A percentile compares a stretch with the other conserved stretches of the same genome.
Conservation (phyloP, 345 rosid genomes). For the Eutrema yunnanense region DNA sequence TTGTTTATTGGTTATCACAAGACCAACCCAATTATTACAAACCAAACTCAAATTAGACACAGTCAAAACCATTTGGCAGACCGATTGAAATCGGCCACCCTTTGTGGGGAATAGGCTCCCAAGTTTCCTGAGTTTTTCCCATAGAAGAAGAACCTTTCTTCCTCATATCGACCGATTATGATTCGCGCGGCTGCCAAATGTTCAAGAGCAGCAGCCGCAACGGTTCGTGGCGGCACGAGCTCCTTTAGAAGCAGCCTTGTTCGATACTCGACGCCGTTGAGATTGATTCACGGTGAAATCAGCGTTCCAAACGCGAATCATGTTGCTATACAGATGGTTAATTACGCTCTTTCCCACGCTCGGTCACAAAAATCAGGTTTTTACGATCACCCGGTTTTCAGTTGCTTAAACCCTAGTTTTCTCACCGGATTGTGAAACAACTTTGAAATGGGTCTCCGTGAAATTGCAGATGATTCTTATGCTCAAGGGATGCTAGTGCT, state of each 20-base stretch:
- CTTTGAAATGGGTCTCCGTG: background rate
- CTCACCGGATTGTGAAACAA: background rate
- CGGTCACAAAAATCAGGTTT: slow-evolving; percentile 72
- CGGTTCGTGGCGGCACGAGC: slow-evolving; percentile 14
- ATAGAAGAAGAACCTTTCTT: background rate
- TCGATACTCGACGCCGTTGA: slow-evolving; percentile 18
- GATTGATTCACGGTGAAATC: slow-evolving; percentile 48
- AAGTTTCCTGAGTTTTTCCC: background rate
- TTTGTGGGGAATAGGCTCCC: background rate
- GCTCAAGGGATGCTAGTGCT: slow-evolving; percentile 75
- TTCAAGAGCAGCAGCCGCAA: slow-evolving; percentile 25
- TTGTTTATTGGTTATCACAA: background rate
- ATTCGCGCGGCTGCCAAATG: slow-evolving; percentile 33
- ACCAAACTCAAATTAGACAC: background rate
- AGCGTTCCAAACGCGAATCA: slow-evolving; percentile 44
- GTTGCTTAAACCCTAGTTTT: background rate
- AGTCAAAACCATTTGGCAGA: background rate
- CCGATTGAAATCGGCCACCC: background rate
- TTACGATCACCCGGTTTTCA: background rate
- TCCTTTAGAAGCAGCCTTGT: background rate
- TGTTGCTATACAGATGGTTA: slow-evolving; percentile 81
- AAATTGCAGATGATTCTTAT: slow-evolving; percentile 53
- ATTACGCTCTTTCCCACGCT: slow-evolving; percentile 74
- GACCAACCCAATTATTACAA: background rate
- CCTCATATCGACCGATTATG: slow-evolving; percentile 32